Evolutionary conservation across 306 rosid genomes (phyloP), one percentile per base, ranked within the genome.

Genomic region (Astragalus membranaceus): DNA sequence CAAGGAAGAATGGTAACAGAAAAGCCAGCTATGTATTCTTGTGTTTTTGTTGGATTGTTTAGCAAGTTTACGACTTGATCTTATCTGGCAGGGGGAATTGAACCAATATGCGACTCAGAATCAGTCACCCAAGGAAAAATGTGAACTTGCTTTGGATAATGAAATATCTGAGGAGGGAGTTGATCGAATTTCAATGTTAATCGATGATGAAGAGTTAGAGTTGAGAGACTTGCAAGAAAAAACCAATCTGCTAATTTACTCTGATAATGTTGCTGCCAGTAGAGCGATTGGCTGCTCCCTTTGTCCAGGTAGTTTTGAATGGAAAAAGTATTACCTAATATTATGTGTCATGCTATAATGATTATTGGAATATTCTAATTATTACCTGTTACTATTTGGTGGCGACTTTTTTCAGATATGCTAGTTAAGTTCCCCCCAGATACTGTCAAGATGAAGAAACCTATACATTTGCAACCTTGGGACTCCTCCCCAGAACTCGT

Each of bases 171-270:
- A 66, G 73, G 96, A 83, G 56, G 75, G 60, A 42, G 56, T 64
- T 63, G 75, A 80, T 78, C 88, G 47, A 56, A 72, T 84, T 70
- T 79, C 88, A 54, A 69, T 82, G 82, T 85, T 91, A 75, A 73
- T 87, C 46, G 99, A 94, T 63, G 99, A 94, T 43, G 97, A 94
- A 78, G 96, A 91, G 84, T 84, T 94, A 64, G 99, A 94, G 83
- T 64, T 80, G 75, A 85, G 87, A 79, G 95, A 87, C 35, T 73
- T 84, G 57, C 88, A 82, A 88, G 86, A 73, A 70, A 78, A 86
- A 75, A 67, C 78, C 47, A 47, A 81, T 81, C 71, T 69, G 23
- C 75, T 55, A 63, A 51, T 80, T 59, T 85, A 86, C 78, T 80
- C 85, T 42, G 84, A 82, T 80, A 94, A 90, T 84, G 83, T 83